Conservation (phyloP, 768 basidiomycete species). For the Piloderma croceum region DNA sequence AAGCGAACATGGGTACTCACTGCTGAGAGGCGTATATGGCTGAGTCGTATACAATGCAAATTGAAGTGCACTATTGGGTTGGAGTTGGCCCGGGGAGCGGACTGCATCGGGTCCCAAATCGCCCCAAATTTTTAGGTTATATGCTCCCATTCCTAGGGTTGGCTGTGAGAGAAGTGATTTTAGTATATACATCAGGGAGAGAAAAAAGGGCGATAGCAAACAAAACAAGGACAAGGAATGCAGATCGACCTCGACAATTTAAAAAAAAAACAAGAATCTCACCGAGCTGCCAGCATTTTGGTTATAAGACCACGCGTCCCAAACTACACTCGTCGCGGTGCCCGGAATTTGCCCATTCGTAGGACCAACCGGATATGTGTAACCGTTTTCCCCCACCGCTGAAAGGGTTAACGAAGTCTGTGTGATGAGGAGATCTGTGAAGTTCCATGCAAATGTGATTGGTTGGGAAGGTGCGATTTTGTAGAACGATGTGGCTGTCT, state of each 20-base stretch:
- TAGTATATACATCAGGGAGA: background rate
- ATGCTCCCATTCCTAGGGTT: constrained; percentile 71
- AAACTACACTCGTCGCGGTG: constrained; percentile 63
- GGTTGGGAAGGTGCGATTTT: constrained; percentile 71
- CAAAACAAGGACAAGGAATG: too few relatives aligned
- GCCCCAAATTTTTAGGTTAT: constrained; percentile 77
- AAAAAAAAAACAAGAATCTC: too few relatives aligned
- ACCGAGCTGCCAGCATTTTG: too few relatives aligned
- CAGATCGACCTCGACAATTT: too few relatives aligned
- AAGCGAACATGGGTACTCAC: constrained; percentile 27
- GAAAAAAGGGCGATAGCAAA: too few relatives aligned
- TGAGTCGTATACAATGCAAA: constrained; percentile 85
- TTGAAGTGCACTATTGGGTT: constrained; percentile 60
- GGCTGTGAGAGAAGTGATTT: constrained; percentile 44
- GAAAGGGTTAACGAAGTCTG: constrained; percentile 76
- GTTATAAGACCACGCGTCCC: constrained; percentile 79
- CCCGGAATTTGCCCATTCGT: constrained; percentile 68
- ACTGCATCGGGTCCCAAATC: constrained; percentile 66
- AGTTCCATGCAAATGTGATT: constrained; percentile 91
- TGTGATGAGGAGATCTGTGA: constrained; percentile 64
- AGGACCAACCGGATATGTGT: constrained; percentile 85
- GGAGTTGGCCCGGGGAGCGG: constrained; percentile 57
- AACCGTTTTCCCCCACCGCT: constrained; percentile 80
- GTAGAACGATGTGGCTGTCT: constrained; percentile 78
- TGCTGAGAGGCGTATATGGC: constrained; percentile 61